A percentile compares a stretch with the other conserved stretches of the same genome.
phyloP scores from a whole-genome alignment of 495 filamentous ascomycete genomes.

The Lasiosphaeriaceae sp. region DNA sequence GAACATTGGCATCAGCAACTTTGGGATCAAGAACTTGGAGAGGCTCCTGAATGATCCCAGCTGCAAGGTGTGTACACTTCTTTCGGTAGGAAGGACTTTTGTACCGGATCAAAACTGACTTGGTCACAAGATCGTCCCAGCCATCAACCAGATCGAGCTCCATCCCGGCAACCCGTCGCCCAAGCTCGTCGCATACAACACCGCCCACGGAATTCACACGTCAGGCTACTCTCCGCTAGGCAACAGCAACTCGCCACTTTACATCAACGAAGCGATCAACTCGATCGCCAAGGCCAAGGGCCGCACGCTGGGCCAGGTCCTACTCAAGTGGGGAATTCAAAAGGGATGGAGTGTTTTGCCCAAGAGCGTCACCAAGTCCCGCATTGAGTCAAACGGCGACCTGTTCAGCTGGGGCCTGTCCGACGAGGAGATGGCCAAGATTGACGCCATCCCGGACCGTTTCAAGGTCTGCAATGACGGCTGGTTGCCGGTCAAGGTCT shows the following conservation, averaged over 20 bases:
- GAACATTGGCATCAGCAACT: slow-evolving; percentile 82
- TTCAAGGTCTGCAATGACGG: slow-evolving; percentile 70
- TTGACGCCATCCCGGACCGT: slow-evolving; percentile 61
- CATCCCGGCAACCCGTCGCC: slow-evolving; percentile 78
- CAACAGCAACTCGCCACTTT: slow-evolving; percentile 49
- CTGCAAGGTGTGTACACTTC: slow-evolving; percentile 32
- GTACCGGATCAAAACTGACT: background rate
- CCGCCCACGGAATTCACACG: slow-evolving; percentile 62
- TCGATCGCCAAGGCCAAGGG: slow-evolving; percentile 62
- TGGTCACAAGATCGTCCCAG: slow-evolving; percentile 58
- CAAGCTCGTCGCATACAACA: slow-evolving; percentile 72
- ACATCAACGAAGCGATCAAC: slow-evolving; percentile 57
- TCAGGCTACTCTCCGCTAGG: slow-evolving; percentile 69
- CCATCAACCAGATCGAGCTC: slow-evolving; percentile 90
- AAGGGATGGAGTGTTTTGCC: slow-evolving; percentile 72
- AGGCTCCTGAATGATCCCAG: slow-evolving; percentile 57
- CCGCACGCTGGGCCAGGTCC: slow-evolving; percentile 63
- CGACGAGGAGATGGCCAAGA: slow-evolving; percentile 57
- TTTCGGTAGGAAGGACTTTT: background rate
- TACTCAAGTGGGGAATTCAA: slow-evolving; percentile 66
- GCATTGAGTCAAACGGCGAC: slow-evolving; percentile 59
- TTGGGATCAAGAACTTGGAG: slow-evolving; percentile 64
- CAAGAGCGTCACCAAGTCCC: slow-evolving; percentile 60
- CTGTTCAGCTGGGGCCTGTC: slow-evolving; percentile 65
- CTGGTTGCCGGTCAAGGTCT: slow-evolving; percentile 75